Evolutionary conservation across 176 grass and related monocot genomes (phyloP).

Genomic region (Raddia distichophylla): DNA sequence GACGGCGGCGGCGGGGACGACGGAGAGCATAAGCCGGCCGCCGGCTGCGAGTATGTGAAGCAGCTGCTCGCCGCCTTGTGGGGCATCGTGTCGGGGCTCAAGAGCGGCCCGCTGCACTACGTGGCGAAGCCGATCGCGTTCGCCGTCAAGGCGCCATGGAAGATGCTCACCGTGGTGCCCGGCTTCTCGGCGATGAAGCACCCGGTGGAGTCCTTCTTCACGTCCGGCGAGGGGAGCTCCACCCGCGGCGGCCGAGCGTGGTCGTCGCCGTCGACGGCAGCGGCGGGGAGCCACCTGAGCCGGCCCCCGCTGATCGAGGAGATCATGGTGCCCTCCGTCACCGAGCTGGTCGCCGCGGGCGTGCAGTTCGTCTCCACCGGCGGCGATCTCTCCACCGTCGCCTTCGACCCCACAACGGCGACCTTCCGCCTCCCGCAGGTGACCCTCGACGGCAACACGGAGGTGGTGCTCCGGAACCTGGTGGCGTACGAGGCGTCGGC

Average conservation of each 20-base stretch:
- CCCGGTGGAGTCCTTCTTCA: conserved; percentile 55
- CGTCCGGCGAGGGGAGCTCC: conserved; percentile 31
- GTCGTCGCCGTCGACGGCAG: background rate
- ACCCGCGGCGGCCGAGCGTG: conserved; percentile 19
- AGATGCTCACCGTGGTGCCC: conserved; percentile 71
- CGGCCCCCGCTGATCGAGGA: conserved; percentile 76
- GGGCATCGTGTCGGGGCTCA: conserved; percentile 49
- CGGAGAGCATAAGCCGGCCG: background rate
- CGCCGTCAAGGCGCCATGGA: conserved; percentile 76
- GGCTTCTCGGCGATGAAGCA: conserved; percentile 62
- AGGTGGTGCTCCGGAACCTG: conserved; percentile 73
- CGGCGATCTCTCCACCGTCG: conserved; percentile 59
- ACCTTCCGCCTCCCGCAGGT: conserved; percentile 67
- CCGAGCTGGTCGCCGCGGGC: conserved; percentile 54
- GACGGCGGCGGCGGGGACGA: background rate
- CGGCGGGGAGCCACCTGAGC: conserved; percentile 22
- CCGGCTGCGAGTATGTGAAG: conserved; percentile 46
- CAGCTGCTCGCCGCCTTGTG: conserved; percentile 56
- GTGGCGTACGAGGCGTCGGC: conserved; percentile 77
- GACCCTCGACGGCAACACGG: conserved; percentile 68
- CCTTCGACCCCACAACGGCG: conserved; percentile 61
- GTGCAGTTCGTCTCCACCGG: conserved; percentile 60
- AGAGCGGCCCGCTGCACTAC: conserved; percentile 46
- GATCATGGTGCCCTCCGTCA: conserved; percentile 90
- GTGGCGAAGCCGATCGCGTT: conserved; percentile 61